Conservation (phyloP, 2,329 filamentous ascomycete species). For the Nakataea oryzae region DNA sequence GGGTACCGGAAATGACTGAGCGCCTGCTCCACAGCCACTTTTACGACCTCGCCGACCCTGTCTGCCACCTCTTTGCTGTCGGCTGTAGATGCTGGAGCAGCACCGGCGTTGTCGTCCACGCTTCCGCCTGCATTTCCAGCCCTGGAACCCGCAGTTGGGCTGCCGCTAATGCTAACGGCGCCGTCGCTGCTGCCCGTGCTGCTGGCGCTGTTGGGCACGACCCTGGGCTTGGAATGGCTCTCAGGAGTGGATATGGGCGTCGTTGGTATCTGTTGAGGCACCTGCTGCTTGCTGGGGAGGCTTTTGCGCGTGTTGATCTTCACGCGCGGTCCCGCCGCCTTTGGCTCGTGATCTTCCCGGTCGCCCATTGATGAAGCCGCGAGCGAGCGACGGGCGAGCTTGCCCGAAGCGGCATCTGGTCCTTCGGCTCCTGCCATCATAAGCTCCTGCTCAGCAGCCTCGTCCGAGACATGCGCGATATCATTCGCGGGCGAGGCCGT, state of each 20-base stretch:
- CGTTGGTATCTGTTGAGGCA: background rate
- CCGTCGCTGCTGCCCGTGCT: background rate
- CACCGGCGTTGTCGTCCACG: no score
- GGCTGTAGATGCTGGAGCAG: background rate
- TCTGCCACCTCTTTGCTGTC: constrained; percentile 34
- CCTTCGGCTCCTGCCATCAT: background rate
- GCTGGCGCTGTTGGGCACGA: background rate
- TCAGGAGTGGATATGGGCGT: background rate
- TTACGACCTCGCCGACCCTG: constrained; percentile 31
- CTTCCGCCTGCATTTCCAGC: background rate
- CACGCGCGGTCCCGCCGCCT: constrained; percentile 14
- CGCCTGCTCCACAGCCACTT: constrained; percentile 47
- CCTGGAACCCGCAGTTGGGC: no score
- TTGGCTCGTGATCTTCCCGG: constrained; percentile 33
- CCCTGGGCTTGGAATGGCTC: background rate
- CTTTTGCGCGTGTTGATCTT: constrained; percentile 13
- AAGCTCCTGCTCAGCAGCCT: background rate
- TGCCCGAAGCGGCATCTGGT: background rate
- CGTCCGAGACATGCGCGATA: background rate
- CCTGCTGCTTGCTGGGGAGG: background rate
- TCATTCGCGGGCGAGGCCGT: background rate
- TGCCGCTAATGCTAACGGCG: background rate
- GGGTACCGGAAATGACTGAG: constrained; percentile 46
- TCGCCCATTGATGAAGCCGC: constrained; percentile 13
- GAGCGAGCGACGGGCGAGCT: background rate